Evolutionary conservation across 495 filamentous ascomycete genomes (phyloP), one percentile per base, ranked within the genome.

Genomic region (Aspergillus diversus): DNA sequence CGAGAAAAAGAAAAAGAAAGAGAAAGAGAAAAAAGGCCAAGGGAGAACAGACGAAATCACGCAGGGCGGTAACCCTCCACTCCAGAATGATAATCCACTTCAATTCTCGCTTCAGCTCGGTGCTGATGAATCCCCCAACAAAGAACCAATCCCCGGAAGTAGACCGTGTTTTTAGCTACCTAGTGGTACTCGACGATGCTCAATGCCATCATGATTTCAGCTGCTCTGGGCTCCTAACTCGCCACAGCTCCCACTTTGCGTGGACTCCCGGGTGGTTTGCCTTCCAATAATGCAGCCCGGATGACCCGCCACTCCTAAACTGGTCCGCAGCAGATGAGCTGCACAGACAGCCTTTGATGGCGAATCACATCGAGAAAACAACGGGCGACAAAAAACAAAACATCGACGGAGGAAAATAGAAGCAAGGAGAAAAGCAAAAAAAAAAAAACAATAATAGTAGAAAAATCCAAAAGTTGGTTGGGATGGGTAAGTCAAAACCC

Each of bases 261-360:
- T 63, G 57, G 48, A 39, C 52, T 60, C 32, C 57, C n/a, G 50
- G 57, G 71, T 66, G 69, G 69, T 71, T 71, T 66, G 70, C 68
- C 64, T 69, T 61, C 73, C 61, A 60, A 61, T 61, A 62, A 73
- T 73, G 75, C 71, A 75, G 70, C 35, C 59, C 53, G 34, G 64
- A 55, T 69, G 71, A 71, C 72, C 68, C 76, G 73, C 76, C 73
- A 77, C 72, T 78, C 72, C 62, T 68, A 64, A 75, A 73, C 66
- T 74, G 73, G 73, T 55, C 70, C 62, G 64, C 70, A 65, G 54
- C 57, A 58, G 56, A 60, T 61, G 61, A 55, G 58, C 65, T 59
- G 66, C 65, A 65, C 59, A 67, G 63, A 57, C 63, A 37, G 65
- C 61, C 56, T 33, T 63, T 35, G 43, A 60, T 51, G 61, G 57